Base-by-base conservation (phyloP, 2,329 filamentous ascomycete species). In the Talaromyces rugulosus region DNA sequence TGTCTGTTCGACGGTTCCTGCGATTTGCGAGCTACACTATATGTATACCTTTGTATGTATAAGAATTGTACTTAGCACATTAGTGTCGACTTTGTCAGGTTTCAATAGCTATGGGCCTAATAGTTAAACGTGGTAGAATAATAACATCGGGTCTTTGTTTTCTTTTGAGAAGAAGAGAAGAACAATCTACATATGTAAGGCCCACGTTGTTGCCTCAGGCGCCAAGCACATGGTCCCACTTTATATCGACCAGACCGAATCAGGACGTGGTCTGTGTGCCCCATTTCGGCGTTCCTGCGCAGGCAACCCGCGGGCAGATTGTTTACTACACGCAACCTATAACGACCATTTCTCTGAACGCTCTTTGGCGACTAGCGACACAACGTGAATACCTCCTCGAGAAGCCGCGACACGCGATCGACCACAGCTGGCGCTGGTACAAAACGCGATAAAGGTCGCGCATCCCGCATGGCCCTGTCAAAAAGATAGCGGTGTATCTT, bases 231-330 rank as follows among this genome's bases (percentile, higher is more conserved):
- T n/a, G 33, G 58, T 36, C 58, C 58, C 58, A 55, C 58, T 44
- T 60, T 27, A 18, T 34, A 16, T 40, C 33, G 44, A 40, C 60
- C 59, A 62, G 54, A 5, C 56, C 60, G 1, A n/a, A 30, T 55
- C 14, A 2, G 60, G 56, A 23, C 11, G 40, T 30, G 31, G 34
- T 44, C 50, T 33, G 55, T 52, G 60, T 61, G 59, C 54, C 44
- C 47, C 54, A 52, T 53, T 58, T 42, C 60, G 47, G 47, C 18
- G 60, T 59, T 55, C 50, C 60, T 62, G 60, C 52, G 60, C 55
- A 57, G 53, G 53, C 53, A 56, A 56, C 14, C 53, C 14, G 34
- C 27, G 11, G 11, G 7, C 55, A 53, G 28, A 31, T 53, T 53
- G 50, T 53, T 28, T 31, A 53, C 50, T 31, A 53, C 50, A 53